Evolutionary conservation across 108 stramenopile genomes (phyloP).

Genomic region (Asterionellopsis glacialis): DNA sequence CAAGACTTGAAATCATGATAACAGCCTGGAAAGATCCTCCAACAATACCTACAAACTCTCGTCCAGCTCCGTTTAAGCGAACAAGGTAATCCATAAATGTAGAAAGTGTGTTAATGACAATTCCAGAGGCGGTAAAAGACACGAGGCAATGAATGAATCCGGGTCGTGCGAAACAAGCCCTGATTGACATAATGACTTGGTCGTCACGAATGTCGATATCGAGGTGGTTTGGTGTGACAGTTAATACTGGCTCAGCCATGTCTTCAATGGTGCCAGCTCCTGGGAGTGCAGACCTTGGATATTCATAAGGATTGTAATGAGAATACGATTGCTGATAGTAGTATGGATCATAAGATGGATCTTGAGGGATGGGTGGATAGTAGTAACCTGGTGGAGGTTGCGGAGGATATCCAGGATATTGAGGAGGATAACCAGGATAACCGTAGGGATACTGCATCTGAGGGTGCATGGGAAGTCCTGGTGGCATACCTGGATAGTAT

Average conservation of each 20-base stretch:
- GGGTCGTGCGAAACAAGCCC: constrained; percentile 70
- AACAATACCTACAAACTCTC: constrained; percentile 67
- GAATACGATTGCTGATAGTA: constrained; percentile 3
- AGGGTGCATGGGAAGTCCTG: not conserved
- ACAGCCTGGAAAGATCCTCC: constrained; percentile 72
- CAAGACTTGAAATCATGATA: constrained; percentile 69
- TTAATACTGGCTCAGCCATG: constrained; percentile 72
- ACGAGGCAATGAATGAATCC: constrained; percentile 79
- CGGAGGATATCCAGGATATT: constrained; percentile 8
- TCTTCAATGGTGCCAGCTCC: constrained; percentile 29
- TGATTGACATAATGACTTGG: constrained; percentile 69
- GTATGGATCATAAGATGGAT: constrained; percentile 18
- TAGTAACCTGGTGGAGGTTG: constrained; percentile 18
- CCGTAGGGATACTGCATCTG: not conserved
- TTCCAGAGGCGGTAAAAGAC: constrained; percentile 65
- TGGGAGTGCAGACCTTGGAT: constrained; percentile 4
- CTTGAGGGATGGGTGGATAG: constrained; percentile 7
- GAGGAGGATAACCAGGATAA: constrained; percentile 1
- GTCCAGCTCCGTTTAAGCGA: constrained; percentile 69
- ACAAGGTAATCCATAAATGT: constrained; percentile 83
- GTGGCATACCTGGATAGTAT: not conserved
- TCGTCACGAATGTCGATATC: constrained; percentile 88
- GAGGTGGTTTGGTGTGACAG: constrained; percentile 67
- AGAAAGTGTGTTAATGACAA: constrained; percentile 75
- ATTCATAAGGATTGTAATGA: not conserved